Evolutionary conservation across 2,329 filamentous ascomycete species (phyloP).

Genomic region (Pseudogymnoascus verrucosus): DNA sequence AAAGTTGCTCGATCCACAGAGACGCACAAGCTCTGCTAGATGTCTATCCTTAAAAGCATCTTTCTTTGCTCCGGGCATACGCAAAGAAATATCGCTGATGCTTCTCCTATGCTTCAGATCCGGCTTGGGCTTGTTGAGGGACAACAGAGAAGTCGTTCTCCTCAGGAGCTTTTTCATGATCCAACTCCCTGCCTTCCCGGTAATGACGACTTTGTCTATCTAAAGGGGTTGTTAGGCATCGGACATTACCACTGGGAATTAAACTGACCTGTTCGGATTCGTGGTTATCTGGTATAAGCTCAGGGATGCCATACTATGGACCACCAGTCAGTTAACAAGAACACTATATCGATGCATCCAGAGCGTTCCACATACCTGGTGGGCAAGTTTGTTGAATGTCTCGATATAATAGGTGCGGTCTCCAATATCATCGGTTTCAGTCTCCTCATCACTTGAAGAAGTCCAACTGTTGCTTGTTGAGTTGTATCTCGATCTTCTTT

Average conservation of each 20-base stretch:
- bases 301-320: constrained; percentile 43
- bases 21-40: constrained; percentile 50
- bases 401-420: constrained; percentile 42
- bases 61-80: constrained; percentile 34
- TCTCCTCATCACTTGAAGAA: constrained; percentile 43
- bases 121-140: constrained; percentile 20
- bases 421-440: constrained; percentile 42
- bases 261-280: constrained; percentile 18
- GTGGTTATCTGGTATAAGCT: constrained; percentile 21
- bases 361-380: constrained; percentile 36
- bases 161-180: constrained; percentile 31
- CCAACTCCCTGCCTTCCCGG: constrained; percentile 30
- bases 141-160: constrained; percentile 28
- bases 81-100: constrained; percentile 46
- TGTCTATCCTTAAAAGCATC: constrained; percentile 42
- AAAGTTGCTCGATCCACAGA: constrained; percentile 55
- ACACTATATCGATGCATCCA: background rate
- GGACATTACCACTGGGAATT: background rate
- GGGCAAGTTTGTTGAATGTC: constrained; percentile 54
- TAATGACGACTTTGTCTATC: constrained; percentile 9
- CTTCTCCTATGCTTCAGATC: constrained; percentile 41
- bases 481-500: constrained; percentile 16
- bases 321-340: background rate
- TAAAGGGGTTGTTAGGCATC: background rate
- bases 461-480: constrained; percentile 50